phyloP scores from a whole-genome alignment of 805 yeast genomes.

The Wickerhamiella bombiphila region DNA sequence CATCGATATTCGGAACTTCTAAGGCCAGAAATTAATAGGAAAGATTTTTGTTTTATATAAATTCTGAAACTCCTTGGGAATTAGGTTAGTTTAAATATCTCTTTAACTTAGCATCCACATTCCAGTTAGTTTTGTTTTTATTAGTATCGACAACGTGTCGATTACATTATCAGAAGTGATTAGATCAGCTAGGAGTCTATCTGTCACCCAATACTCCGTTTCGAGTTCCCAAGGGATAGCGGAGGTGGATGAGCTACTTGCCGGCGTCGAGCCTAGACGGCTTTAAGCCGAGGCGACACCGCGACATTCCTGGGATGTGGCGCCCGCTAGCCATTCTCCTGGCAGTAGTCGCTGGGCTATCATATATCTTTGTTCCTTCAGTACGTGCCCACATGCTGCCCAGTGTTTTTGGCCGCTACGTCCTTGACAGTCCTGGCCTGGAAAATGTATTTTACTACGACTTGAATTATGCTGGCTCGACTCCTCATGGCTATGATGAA shows the following conservation, averaged over 20 bases:
- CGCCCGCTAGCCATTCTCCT: background rate
- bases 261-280: background rate
- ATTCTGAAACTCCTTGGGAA: no score
- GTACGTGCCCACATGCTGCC: slow-evolving; percentile 7
- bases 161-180: no score
- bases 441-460: slow-evolving; percentile 55
- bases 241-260: background rate
- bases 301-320: background rate
- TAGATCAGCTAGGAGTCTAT: no score
- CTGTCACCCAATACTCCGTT: no score
- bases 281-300: background rate
- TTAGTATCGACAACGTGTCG: no score
- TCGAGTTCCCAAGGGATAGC: no score
- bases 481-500: slow-evolving; percentile 63
- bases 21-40: no score
- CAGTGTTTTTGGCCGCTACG: slow-evolving; percentile 4
- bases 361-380: slow-evolving; percentile 3
- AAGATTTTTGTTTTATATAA: no score
- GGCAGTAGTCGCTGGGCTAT: background rate
- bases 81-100: no score
- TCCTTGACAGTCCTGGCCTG: slow-evolving; percentile 16
- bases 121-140: no score
- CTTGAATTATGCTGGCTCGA: slow-evolving; percentile 47
- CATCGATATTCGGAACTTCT: no score
- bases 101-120: no score